Base-by-base conservation (phyloP, 768 basidiomycete species). In the Trametes elegans region DNA sequence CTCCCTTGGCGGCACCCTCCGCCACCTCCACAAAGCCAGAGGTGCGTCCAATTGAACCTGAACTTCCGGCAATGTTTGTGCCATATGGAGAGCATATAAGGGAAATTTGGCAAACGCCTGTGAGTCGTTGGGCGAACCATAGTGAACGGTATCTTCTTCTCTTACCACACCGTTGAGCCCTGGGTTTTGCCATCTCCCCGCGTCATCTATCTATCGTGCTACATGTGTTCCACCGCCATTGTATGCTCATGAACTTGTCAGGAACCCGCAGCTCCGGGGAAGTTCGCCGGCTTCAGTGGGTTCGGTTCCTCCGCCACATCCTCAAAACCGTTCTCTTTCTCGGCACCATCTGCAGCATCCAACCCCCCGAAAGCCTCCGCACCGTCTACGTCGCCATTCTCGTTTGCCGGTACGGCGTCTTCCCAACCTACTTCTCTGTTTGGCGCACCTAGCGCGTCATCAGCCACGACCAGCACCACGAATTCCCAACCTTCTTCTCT, bases 281-380 rank as follows among this genome's bases (percentile, higher is more conserved):
- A 79, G 64, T 82, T 83, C 61, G 68, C 64, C 31, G 74, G 74
- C 1, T 86, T 86, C 62, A 55, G 67, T 14, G 84, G 82, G 4
- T 84, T 85, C 58, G 82, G 79, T 6, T 56, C 70, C 13, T 42
- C 68, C 16, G 35, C 71, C 11, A 57, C 66, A 32, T 59, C 62
- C 23, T 58, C 73, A 5, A 65, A 59, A 46, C 52, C 76, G 3
- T 81, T 78, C 64, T 68, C 72, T n/a, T 78, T 79, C 60, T 64
- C 66, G 16, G 53, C 73, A 29, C 68, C 72, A 4, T 57, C 70
- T 46, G 62, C 64, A 24, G 57, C 69, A 26, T 45, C 65, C 24
- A 51, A 61, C 8, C 49, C 61, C 9, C 31, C 47, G 6, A 53
- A 58, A 8, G 41, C 66, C n/a, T 40, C 68, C n/a, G 36, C 62